Evolutionary conservation across 2,329 filamentous ascomycete genomes (phyloP).

Genomic region (Ophiognomonia clavigignenti-juglandacearum): DNA sequence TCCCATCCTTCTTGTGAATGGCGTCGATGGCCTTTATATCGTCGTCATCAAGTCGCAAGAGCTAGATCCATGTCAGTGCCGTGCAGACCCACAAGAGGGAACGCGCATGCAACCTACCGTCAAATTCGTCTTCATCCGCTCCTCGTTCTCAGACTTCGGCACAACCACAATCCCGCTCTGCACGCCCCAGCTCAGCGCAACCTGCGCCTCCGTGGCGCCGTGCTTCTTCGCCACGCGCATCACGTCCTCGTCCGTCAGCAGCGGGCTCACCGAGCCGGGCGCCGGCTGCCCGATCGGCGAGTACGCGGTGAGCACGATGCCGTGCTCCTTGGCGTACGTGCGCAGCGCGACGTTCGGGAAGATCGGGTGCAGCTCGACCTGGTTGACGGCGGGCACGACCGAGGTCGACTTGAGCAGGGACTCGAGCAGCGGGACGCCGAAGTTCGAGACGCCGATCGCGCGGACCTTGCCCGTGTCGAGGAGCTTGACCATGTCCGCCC

Average conservation of each 20-base stretch:
- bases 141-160: conserved; percentile 14
- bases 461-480: conserved; percentile 52
- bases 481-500: conserved; percentile 32
- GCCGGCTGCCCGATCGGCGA: conserved; percentile 39
- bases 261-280: not conserved
- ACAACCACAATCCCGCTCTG: conserved; percentile 11
- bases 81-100: not conserved
- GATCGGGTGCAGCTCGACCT: conserved; percentile 46
- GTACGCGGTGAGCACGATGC: conserved; percentile 62
- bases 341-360: conserved; percentile 54
- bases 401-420: conserved; percentile 53
- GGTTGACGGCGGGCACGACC: conserved; percentile 49
- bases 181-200: conserved; percentile 11
- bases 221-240: conserved; percentile 21
- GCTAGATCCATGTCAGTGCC: not conserved
- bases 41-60: conserved; percentile 9
- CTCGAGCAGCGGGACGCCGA: conserved; percentile 61
- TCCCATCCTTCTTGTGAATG: conserved; percentile 9
- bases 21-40: conserved; percentile 7
- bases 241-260: conserved; percentile 20
- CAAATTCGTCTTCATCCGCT: conserved; percentile 13
- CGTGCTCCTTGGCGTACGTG: conserved; percentile 55
- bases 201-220: conserved; percentile 10
- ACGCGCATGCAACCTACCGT: not conserved
- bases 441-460: conserved; percentile 67